Percentiles rank a stretch among this genome's conserved stretches.
Evolutionary conservation across 2,329 filamentous ascomycete genomes (phyloP).

Genomic region (Aspergillus sp.): DNA sequence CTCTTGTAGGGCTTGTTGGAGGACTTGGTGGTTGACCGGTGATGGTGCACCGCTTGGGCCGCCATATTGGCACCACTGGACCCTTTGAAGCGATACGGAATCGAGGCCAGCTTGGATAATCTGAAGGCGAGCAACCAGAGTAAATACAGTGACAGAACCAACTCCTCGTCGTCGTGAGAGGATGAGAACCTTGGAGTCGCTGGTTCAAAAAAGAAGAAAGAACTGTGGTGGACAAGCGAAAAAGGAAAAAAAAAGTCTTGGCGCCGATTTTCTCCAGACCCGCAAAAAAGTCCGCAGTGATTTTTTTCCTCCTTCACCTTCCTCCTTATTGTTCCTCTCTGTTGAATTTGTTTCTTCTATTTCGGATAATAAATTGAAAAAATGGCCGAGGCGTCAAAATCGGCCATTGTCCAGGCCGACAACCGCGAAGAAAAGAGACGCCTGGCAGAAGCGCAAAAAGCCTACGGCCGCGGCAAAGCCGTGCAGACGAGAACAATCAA

Average conservation of each 20-base stretch:
- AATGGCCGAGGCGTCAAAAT: slow-evolving; percentile 24
- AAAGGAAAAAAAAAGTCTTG: slow-evolving; percentile 31
- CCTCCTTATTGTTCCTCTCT: background rate
- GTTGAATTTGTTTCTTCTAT: slow-evolving; percentile 3
- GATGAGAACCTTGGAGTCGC: background rate
- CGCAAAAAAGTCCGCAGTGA: slow-evolving; percentile 7
- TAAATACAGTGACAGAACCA: no score
- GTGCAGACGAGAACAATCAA: slow-evolving; percentile 65
- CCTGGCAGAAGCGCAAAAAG: slow-evolving; percentile 52
- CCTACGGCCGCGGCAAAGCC: slow-evolving; percentile 75
- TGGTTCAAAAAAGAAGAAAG: slow-evolving; percentile 6
- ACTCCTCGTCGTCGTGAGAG: no score
- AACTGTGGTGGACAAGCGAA: slow-evolving; percentile 26
- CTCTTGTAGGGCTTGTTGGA: slow-evolving; percentile 88
- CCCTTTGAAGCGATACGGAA: slow-evolving; percentile 83
- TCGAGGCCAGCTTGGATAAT: slow-evolving; percentile 38
- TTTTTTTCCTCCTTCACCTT: slow-evolving; percentile 10
- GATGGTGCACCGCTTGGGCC: slow-evolving; percentile 60
- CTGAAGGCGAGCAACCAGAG: no score
- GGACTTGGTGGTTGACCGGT: slow-evolving; percentile 85
- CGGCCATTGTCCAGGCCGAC: slow-evolving; percentile 23
- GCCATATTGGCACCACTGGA: slow-evolving; percentile 60
- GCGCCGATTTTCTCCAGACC: slow-evolving; percentile 28
- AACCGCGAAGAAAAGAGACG: slow-evolving; percentile 34
- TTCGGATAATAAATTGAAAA: slow-evolving; percentile 6